Base-by-base conservation (phyloP, 306 rosid species). In the Amphicarpaea edgeworthii region DNA sequence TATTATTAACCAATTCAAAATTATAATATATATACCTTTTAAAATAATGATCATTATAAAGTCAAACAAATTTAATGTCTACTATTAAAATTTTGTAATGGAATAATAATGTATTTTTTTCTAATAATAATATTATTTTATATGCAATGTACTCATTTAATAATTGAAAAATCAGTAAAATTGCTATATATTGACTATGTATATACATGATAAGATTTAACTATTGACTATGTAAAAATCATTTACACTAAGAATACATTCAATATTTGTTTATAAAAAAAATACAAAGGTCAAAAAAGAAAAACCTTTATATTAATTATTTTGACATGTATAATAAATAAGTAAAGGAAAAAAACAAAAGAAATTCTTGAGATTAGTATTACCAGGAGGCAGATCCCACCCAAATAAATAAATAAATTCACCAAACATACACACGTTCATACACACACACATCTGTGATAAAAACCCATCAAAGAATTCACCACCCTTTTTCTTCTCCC, bases 301-400 rank as follows among this genome's bases (percentile, higher is more conserved):
- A 42, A 71, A 46, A 57, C 4, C 17, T 53, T 53, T 72, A 51
- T 53, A 19, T 6, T 26, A 12, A n/a, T 78, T 60, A 61, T 80
- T 73, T 58, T 60, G 40, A 9, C 15, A 21, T 30, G 20, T 8
- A 45, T 38, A 50, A 26, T 9, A 54, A 70, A 50, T 1, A 55
- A 40, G 70, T 12, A 68, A 20, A 30, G 37, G 37, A 75, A 47
- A 38, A 49, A 50, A 6, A 38, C 1, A 79, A 80, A 51, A 50
- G 4, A 81, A 45, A 15, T 74, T 81, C 73, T 89, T 82, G 88
- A 85, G 89, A 88, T 91, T 58, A 58, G 64, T 58, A 26, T 24
- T 88, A 93, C 9, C 40, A 34, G 82, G 85, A 86, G 84, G 90
- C 87, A 85, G 93, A 86, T 91, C 93, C 96, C 93, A 91, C 84